These are phyloP conservation scores for Cladophialophora exuberans DNA, from an alignment of 2,329 filamentous ascomycete species.

Conservation along the genomic window DNA sequence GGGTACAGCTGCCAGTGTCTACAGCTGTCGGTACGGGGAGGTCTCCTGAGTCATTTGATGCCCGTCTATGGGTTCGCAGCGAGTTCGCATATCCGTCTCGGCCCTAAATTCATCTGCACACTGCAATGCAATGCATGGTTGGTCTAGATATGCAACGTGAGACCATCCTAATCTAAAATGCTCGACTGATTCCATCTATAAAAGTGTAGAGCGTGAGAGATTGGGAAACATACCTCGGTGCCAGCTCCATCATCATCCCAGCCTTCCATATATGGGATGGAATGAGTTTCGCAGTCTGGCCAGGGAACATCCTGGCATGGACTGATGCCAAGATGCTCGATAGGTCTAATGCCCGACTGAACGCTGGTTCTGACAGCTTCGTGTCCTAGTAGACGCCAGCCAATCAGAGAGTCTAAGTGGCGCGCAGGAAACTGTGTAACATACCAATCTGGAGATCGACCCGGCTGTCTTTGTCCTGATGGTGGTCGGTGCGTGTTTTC, in stretches of 20 bases:
- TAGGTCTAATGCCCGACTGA: background rate
- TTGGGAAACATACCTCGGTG: background rate
- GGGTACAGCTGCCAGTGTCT: background rate
- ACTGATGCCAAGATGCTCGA: constrained; percentile 4
- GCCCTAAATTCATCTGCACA: background rate
- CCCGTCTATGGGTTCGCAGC: constrained; percentile 3
- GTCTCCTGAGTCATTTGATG: background rate
- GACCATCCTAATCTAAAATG: background rate
- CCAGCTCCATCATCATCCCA: background rate
- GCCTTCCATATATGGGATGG: background rate
- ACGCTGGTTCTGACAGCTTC: background rate
- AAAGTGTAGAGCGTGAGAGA: background rate
- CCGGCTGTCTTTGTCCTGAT: background rate
- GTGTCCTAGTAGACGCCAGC: background rate
- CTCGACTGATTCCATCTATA: too few relatives aligned
- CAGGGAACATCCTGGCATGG: constrained; percentile 1
- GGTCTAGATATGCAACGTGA: background rate
- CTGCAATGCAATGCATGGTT: constrained; percentile 11
- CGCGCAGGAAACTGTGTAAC: background rate
- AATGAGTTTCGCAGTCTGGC: background rate
- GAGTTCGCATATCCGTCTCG: constrained; percentile 10
- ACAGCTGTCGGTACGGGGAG: background rate
- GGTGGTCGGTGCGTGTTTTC: constrained; percentile 22
- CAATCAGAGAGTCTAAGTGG: background rate
- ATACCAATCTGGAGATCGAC: constrained; percentile 6